These are phyloP conservation scores for Ogataea degrootiae DNA, from an alignment of 805 yeast species.

Conservation along the genomic window DNA sequence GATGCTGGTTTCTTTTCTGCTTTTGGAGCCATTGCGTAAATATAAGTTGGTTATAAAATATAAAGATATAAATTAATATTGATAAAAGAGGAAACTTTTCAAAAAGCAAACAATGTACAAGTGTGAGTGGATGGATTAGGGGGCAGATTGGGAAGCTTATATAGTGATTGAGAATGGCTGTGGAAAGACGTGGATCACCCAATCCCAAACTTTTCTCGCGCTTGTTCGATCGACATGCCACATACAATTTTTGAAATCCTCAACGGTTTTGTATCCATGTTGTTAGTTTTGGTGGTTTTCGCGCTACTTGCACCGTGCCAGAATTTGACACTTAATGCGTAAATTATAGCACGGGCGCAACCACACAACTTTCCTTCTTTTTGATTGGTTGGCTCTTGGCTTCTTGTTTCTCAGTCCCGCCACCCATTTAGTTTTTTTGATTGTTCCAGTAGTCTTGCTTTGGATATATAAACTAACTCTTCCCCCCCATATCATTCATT, in stretches of 20 bases:
- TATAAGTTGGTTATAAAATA: conserved; percentile 1
- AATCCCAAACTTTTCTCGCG: conserved; percentile 4
- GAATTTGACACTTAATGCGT: conserved; percentile 15
- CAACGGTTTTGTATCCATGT: conserved; percentile 6
- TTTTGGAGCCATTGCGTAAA: conserved; percentile 57
- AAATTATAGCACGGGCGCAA: conserved; percentile 10
- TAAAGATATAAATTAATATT: neutral
- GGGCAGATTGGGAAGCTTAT: too few relatives aligned
- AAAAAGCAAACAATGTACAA: neutral
- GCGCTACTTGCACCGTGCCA: conserved; percentile 19
- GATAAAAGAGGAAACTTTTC: neutral
- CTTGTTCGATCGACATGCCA: conserved; percentile 10
- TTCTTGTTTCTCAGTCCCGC: neutral
- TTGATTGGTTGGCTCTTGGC: neutral
- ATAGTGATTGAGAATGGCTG: too few relatives aligned
- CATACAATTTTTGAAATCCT: conserved; percentile 11
- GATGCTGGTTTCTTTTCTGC: conserved; percentile 74
- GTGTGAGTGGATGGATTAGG: too few relatives aligned
- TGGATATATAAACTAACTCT: conserved; percentile 1
- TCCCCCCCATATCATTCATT: too few relatives aligned
- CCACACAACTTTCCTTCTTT: neutral
- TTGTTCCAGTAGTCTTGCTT: neutral
- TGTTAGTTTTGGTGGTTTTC: conserved; percentile 12
- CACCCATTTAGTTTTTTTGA: neutral
- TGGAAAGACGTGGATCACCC: too few relatives aligned